A percentile compares a stretch with the other conserved stretches of the same genome.
Evolutionary conservation across 1,284 basidiomycete genomes (phyloP).

Genomic region (Fomitiporia mediterranea): DNA sequence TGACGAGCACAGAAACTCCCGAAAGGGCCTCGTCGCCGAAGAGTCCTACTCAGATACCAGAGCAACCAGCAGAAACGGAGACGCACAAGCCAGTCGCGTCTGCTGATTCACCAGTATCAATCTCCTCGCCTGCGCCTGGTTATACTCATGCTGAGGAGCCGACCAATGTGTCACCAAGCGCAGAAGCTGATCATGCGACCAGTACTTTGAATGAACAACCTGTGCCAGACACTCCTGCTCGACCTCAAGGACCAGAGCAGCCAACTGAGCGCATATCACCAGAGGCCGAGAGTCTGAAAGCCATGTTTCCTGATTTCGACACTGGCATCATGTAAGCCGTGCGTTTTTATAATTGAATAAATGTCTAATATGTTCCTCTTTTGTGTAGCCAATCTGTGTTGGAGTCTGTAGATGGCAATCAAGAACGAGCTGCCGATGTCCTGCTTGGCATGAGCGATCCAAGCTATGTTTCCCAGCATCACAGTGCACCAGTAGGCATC

Average conservation of each 20-base stretch:
- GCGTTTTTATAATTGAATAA: neutral
- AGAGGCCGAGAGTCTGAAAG: conserved; percentile 49
- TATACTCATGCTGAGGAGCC: neutral
- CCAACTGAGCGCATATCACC: conserved; percentile 28
- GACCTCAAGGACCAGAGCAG: neutral
- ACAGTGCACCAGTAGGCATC: conserved; percentile 24
- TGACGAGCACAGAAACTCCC: neutral
- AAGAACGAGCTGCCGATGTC: conserved; percentile 67
- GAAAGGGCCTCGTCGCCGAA: neutral
- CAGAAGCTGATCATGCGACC: neutral
- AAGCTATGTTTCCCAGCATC: conserved; percentile 44
- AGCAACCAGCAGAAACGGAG: neutral
- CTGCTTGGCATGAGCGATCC: conserved; percentile 81
- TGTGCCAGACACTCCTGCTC: neutral
- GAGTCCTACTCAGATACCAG: neutral
- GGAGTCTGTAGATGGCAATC: conserved; percentile 58
- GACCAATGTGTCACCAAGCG: neutral
- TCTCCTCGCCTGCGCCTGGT: neutral
- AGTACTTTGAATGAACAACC: neutral
- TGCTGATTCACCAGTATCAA: neutral
- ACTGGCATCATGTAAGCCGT: conserved; percentile 53
- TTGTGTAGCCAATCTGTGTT: conserved; percentile 54
- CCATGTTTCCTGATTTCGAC: conserved; percentile 80
- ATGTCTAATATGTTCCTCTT: neutral
- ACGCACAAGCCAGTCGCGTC: conserved; percentile 1